Base-by-base conservation (phyloP, 2,329 filamentous ascomycete genomes). In the Xylariaceae sp. region DNA sequence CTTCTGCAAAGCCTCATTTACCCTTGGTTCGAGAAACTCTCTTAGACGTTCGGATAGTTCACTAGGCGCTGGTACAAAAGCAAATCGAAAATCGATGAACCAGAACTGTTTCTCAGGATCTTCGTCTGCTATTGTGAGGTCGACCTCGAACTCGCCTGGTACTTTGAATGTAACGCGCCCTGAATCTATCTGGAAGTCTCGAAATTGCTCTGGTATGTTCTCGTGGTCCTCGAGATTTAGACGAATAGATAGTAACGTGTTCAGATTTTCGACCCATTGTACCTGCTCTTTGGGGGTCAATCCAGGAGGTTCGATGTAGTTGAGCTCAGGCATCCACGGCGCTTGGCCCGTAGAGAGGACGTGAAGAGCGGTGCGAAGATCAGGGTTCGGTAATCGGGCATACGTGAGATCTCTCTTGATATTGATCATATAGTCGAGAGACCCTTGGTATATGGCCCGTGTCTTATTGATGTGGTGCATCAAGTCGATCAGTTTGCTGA, bases 131-230 rank as follows among this genome's bases (percentile, higher is more conserved):
- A 97, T 89, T 1, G 92, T 92, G 45, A 99, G 81, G 68, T 97
- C 94, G 16, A 97, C 84, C 70, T 97, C 93, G 64, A 97, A 97
- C 70, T 97, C 93, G 47, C 84, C 83, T 2, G 83, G 76, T 1
- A 97, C 89, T 40, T 78, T 82, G 70, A 99, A 99, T 0, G 92
- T 97, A 6, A 89, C 93, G 42, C 93, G 85, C n/a, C 95, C 94
- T 45, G 91, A 89, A 46, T 82, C 81, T 55, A 99, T 89, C 4
- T 79, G 81, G 73, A 92, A 97, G 55, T 89, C 81, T 63, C 81
- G 82, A 69, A 97, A 90, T 48, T 88, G 81, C n/a, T 77, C 73
- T 0, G 94, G 94, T 44, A 86, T 82, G 54, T 79, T 84, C 39
- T 97, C 83, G 58, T 86, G 84, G 62, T 97, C 92, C 55, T 96